A percentile compares a stretch with the other conserved stretches of the same genome.
Conservation (phyloP, 176 grass and related monocot genomes). For the Luzula sylvatica region DNA sequence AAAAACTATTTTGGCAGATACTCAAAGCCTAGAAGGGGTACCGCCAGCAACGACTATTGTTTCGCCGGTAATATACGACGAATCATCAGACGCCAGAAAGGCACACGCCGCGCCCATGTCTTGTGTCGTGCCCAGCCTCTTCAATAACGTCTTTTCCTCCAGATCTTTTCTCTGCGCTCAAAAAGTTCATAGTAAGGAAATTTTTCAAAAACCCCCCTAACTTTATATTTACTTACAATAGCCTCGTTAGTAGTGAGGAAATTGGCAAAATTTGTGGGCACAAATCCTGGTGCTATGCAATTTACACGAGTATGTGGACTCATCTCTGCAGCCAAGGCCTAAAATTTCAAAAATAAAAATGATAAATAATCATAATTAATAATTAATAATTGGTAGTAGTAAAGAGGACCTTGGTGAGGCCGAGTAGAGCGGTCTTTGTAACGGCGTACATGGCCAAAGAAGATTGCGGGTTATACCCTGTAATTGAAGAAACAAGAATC, state of each 20-base stretch:
- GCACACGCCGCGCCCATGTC: conserved; percentile 69
- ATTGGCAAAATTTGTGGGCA: conserved; percentile 81
- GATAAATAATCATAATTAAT: too few species aligned
- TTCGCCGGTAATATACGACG: conserved; percentile 85
- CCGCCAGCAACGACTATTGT: conserved; percentile 81
- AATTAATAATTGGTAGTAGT: neutral
- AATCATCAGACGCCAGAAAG: conserved; percentile 78
- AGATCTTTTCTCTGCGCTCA: conserved; percentile 53
- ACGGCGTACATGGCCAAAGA: conserved; percentile 82
- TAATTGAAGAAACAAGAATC: conserved; percentile 82
- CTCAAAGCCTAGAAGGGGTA: conserved; percentile 55
- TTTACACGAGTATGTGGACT: conserved; percentile 84
- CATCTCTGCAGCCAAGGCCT: conserved; percentile 90
- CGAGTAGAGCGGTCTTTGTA: conserved; percentile 92
- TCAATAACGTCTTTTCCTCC: conserved; percentile 38
- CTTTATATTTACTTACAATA: conserved; percentile 41
- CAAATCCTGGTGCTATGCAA: conserved; percentile 98
- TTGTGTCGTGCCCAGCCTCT: conserved; percentile 63
- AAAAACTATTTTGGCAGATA: neutral
- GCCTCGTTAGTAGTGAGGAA: conserved; percentile 63
- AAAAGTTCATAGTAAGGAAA: neutral
- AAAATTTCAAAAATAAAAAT: conserved; percentile 13
- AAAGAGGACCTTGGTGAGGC: conserved; percentile 73
- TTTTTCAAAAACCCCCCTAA: neutral
- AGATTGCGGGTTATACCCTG: conserved; percentile 60